Base-by-base conservation (phyloP, 2,329 filamentous ascomycete genomes). In the Alternaria infectoria region DNA sequence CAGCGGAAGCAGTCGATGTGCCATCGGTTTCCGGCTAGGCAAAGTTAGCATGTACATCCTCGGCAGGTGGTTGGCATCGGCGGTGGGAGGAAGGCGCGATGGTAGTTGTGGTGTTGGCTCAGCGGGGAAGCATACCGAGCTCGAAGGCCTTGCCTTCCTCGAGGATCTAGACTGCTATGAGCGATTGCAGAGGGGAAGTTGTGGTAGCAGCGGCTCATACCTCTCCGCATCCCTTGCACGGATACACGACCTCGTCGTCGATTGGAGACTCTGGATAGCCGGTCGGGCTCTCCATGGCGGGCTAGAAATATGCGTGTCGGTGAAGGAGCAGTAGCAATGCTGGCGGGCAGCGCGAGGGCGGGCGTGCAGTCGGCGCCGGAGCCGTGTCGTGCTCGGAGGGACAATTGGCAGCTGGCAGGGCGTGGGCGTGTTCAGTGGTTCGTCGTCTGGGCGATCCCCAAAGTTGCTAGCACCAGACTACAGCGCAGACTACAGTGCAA, bases 131-230 rank as follows among this genome's bases (percentile, higher is more conserved):
- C 87, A 77, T 83, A 98, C 95, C 93, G 75, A 99, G 87, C 83
- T 99, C 96, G 76, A 97, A 99, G 56, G 96, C 96, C 82, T 98
- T 98, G 74, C 96, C 96, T 86, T 99, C 96, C 82, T 99, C 96
- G 19, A 99, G 87, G 71, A 98, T 97, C 93, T 97, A 79, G 60
- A 74, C 51, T 62, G 10, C 15, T n/a, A 60, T 65, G 73, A 69
- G 71, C 49, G 65, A 65, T 63, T 69, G 69, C 60, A 25, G n/a
- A 11, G 6, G 11, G 26, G 23, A 9, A 32, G 28, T 62, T 8
- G 62, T 51, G 36, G 57, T 57, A 67, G 23, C 52, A 49, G 25
- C 32, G 52, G 57, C 61, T 57, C 66, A 59, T 72, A 79, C 79
- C 75, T 81, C 79, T 71, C 79, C 65, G 85, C 81, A 76, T 89